Conservation (phyloP, 139 green algal species). For the Chloropicon primus region DNA sequence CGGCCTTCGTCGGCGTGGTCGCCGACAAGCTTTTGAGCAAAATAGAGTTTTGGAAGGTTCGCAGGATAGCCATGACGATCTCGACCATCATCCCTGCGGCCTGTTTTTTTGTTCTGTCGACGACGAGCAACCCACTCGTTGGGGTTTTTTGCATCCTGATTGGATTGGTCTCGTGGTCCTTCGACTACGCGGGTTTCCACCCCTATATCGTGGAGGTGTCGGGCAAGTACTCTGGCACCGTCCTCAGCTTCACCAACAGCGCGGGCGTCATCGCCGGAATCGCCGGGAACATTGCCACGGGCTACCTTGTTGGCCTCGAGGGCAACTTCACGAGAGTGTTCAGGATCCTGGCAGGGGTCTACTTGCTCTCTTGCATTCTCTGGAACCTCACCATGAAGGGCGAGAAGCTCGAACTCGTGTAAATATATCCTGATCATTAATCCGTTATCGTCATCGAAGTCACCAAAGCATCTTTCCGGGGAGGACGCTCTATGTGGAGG, state of each 20-base stretch:
- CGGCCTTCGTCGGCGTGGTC: not conserved
- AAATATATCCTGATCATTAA: too few species aligned
- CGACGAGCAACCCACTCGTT: not conserved
- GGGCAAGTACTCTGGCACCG: slow-evolving; percentile 22
- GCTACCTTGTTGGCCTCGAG: slow-evolving; percentile 15
- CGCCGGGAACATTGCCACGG: slow-evolving; percentile 42
- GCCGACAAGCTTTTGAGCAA: not conserved
- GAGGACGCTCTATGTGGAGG: too few species aligned
- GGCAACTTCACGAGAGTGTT: not conserved
- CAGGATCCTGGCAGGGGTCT: not conserved
- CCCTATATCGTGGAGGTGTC: slow-evolving; percentile 49
- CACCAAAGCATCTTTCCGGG: too few species aligned
- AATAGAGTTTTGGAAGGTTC: not conserved
- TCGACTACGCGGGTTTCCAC: slow-evolving; percentile 55
- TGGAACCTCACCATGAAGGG: not conserved
- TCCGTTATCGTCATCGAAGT: too few species aligned
- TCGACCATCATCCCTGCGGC: not conserved
- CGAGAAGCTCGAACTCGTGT: not conserved
- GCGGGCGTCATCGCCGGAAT: slow-evolving; percentile 42
- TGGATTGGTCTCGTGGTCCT: slow-evolving; percentile 6
- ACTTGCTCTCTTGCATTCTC: not conserved
- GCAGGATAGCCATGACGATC: not conserved
- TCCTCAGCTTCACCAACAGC: slow-evolving; percentile 60
- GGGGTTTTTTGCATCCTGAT: not conserved
- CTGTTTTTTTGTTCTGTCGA: not conserved